phyloP scores from a whole-genome alignment of 495 filamentous ascomycete species.

The Parathielavia hyrcaniae region DNA sequence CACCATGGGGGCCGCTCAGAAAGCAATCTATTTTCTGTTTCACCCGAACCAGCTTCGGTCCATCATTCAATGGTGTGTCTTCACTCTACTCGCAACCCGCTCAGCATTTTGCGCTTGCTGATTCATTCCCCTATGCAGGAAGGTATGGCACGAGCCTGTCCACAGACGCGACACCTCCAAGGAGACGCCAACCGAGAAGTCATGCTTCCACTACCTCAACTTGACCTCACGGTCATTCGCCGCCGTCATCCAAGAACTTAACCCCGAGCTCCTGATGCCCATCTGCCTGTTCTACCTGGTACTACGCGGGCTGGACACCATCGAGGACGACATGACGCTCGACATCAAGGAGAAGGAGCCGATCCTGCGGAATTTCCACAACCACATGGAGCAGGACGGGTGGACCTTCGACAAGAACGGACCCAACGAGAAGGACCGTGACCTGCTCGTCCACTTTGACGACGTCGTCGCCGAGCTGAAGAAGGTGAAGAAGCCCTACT shows the following conservation, averaged over 20 bases:
- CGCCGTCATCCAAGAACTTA: constrained; percentile 88
- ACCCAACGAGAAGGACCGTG: constrained; percentile 88
- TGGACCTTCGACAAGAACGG: constrained; percentile 86
- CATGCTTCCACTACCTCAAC: constrained; percentile 82
- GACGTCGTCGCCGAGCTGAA: constrained; percentile 79
- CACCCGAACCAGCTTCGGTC: constrained; percentile 74
- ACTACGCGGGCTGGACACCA: constrained; percentile 85
- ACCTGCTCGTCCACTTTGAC: constrained; percentile 86
- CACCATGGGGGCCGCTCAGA: constrained; percentile 43
- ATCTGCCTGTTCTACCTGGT: constrained; percentile 91
- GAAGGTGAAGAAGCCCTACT: constrained; percentile 80
- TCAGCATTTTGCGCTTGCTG: constrained; percentile 3
- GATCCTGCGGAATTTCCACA: constrained; percentile 72
- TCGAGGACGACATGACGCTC: constrained; percentile 98
- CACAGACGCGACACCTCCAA: constrained; percentile 72
- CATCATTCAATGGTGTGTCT: constrained; percentile 83
- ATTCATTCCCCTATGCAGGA: constrained; percentile 52
- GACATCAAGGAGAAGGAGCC: constrained; percentile 75
- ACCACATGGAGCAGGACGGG: constrained; percentile 69
- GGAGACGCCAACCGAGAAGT: constrained; percentile 63
- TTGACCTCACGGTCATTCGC: constrained; percentile 88
- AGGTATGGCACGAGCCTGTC: constrained; percentile 90
- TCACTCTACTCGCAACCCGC: background rate
- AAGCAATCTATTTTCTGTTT: constrained; percentile 66
- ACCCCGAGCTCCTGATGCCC: constrained; percentile 86